These are phyloP conservation scores for Microbotryum scabiosae DNA, from an alignment of 1,284 basidiomycete species.

Conservation along the genomic window DNA sequence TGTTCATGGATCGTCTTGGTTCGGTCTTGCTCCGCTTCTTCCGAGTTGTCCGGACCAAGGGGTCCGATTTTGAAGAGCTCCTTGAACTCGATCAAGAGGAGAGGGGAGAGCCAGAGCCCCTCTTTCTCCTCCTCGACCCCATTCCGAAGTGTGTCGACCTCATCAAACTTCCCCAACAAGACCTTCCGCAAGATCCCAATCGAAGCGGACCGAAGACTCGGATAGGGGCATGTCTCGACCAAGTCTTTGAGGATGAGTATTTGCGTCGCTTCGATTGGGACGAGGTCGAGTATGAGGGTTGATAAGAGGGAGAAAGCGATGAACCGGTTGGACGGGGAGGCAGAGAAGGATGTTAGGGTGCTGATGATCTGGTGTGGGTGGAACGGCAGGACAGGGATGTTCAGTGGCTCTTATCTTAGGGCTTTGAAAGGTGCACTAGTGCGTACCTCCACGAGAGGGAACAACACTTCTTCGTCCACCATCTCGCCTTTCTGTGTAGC, in stretches of 20 bases:
- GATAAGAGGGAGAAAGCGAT: constrained; percentile 19
- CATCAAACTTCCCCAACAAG: neutral
- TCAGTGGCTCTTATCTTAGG: neutral
- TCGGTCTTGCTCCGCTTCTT: neutral
- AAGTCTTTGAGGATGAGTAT: constrained; percentile 5
- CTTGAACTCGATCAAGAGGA: constrained; percentile 2
- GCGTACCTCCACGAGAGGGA: constrained; percentile 12
- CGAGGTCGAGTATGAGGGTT: neutral
- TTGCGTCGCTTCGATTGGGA: constrained; percentile 6
- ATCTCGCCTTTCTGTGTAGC: neutral
- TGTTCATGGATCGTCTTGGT: constrained; percentile 1
- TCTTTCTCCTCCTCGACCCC: neutral
- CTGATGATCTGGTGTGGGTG: constrained; percentile 5
- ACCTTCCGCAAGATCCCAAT: constrained; percentile 14
- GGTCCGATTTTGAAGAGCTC: neutral
- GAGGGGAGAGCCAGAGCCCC: neutral
- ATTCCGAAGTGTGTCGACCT: neutral
- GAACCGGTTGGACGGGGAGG: constrained; percentile 6
- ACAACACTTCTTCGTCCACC: neutral
- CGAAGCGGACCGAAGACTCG: neutral
- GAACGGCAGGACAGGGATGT: accelerated
- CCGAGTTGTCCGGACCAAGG: neutral
- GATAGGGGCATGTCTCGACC: constrained; percentile 6
- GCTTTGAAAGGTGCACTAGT: too few relatives aligned
- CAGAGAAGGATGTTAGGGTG: constrained; percentile 7